Evolutionary conservation across 129 eudicot species (phyloP), one percentile per base, ranked within the genome.

Genomic region (Escallonia rubra): DNA sequence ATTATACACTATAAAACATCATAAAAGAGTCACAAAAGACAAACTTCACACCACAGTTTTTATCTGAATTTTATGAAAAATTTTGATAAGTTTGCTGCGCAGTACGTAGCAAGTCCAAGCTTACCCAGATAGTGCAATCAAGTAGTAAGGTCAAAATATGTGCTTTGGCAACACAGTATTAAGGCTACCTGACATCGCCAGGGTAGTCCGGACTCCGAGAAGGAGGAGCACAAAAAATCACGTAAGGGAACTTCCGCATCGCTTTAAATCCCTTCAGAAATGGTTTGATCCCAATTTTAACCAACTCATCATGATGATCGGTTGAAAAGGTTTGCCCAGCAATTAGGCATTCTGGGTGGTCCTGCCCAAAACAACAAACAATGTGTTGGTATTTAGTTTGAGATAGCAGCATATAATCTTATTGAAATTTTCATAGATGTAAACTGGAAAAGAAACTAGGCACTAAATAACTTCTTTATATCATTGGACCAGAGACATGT

Each of bases 161-260:
- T 50, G 55, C 13, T 50, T 50, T 50, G 10, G 43, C 34, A 48
- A 52, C 56, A 68, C 46, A 59, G 66, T 63, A 23, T 23, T 23
- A 23, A 23, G 34, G 42, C 67, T 66, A 93, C 98, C 95, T 77
- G 42, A 93, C 83, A 75, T 89, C 98, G 51, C 90, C 82, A 54
- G 92, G 83, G 65, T 93, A 93, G 71, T 93, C 96, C 40, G 75
- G 67, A 58, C 79, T 82, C 61, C 82, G 69, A 61, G 78, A 84
- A 65, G 98, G 96, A 41, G 98, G 98, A 66, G 98, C 98, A 78
- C 98, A 93, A 63, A 86, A 93, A 39, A 93, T 93, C 60, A 93
- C 95, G 15, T 78, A 86, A 58, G 98, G 95, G 70, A 82, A 89
- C 80, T 93, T 87, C 10, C 67, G 71, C 52, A 78, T 47, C 73